These are phyloP conservation scores for Ricinus communis DNA, from an alignment of 345 rosid species.

Conservation along the genomic window DNA sequence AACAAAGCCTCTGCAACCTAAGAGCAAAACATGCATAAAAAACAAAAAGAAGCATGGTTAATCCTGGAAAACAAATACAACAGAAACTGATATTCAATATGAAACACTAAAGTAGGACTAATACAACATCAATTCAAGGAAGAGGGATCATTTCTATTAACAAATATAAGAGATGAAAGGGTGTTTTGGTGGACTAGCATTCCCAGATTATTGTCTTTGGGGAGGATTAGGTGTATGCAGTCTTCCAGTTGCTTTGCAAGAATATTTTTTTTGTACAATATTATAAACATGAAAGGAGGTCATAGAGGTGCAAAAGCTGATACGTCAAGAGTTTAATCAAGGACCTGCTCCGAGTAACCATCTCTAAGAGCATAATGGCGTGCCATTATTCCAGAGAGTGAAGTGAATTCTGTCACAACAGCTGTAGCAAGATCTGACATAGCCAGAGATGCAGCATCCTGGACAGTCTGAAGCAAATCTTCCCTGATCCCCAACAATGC, in stretches of 20 bases:
- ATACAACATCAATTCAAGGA: not conserved
- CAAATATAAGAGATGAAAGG: not conserved
- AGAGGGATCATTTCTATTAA: not conserved
- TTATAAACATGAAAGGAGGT: not conserved
- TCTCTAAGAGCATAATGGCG: slow-evolving; percentile 94
- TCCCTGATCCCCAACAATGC: slow-evolving; percentile 48
- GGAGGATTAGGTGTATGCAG: not conserved
- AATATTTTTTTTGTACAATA: too few relatives aligned
- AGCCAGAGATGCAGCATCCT: slow-evolving; percentile 89
- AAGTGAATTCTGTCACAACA: slow-evolving; percentile 87
- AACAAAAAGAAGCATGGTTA: slow-evolving; percentile 8
- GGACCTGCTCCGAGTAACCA: slow-evolving; percentile 84
- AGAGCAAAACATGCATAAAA: slow-evolving; percentile 19
- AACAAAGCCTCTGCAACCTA: slow-evolving; percentile 92
- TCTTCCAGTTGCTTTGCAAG: not conserved
- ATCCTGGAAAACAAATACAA: slow-evolving; percentile 1
- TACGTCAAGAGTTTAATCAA: slow-evolving; percentile 17
- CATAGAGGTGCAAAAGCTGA: not conserved
- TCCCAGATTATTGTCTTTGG: not conserved
- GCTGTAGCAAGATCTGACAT: slow-evolving; percentile 95
- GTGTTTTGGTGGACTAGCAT: not conserved
- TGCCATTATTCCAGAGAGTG: slow-evolving; percentile 93
- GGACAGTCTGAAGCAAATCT: slow-evolving; percentile 50
- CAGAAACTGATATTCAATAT: slow-evolving; percentile 2
- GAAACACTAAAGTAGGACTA: not conserved